A percentile compares a stretch with the other conserved stretches of the same genome.
Evolutionary conservation across 2,329 filamentous ascomycete genomes (phyloP).

Genomic region (Thelonectria olida): DNA sequence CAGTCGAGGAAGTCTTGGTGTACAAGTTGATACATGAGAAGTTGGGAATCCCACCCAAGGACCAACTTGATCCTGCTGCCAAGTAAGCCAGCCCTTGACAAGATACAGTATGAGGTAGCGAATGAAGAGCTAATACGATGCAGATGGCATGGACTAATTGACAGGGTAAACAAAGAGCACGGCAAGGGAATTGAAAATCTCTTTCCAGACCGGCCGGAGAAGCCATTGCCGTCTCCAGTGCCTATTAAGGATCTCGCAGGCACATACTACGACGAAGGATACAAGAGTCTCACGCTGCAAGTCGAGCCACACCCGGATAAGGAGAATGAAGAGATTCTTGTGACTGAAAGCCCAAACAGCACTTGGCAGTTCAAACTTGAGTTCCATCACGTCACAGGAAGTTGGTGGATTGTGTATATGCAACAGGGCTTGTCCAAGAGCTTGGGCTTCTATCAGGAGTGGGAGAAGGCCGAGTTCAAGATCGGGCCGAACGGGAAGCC

Average conservation of each 20-base stretch:
- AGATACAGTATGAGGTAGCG: background rate
- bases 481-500: conserved; percentile 25
- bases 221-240: conserved; percentile 48
- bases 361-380: conserved; percentile 34
- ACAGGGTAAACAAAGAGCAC: conserved; percentile 25
- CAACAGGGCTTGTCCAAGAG: background rate
- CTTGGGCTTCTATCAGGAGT: conserved; percentile 8
- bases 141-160: conserved; percentile 19
- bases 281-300: conserved; percentile 41
- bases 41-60: conserved; percentile 29
- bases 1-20: conserved; percentile 35
- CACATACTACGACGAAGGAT: conserved; percentile 55
- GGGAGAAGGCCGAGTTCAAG: conserved; percentile 23
- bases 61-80: conserved; percentile 30
- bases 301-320: conserved; percentile 23
- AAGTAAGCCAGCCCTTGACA: conserved; percentile 28
- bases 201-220: conserved; percentile 49
- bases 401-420: conserved; percentile 38
- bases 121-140: conserved; percentile 1
- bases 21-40: conserved; percentile 45
- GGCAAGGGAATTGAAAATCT: conserved; percentile 45
- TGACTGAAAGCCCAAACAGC: conserved; percentile 34
- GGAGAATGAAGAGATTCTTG: conserved; percentile 29
- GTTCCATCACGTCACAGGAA: conserved; percentile 41
- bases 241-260: conserved; percentile 47